These are phyloP conservation scores for Earliella scabrosa DNA, from an alignment of 1,284 basidiomycete species.

Conservation along the genomic window DNA sequence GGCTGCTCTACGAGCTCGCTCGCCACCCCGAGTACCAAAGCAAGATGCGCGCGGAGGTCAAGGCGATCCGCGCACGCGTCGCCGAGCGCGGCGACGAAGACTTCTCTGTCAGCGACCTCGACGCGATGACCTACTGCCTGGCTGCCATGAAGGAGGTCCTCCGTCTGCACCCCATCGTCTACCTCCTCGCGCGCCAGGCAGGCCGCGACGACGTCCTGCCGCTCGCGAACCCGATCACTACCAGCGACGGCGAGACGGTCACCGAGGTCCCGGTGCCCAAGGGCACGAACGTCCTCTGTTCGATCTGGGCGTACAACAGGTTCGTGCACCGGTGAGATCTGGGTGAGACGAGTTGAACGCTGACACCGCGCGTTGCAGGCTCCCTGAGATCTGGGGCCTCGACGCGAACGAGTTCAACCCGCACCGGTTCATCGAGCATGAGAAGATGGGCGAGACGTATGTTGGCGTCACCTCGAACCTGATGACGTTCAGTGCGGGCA, in stretches of 20 bases:
- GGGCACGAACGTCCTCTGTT: conserved; percentile 38
- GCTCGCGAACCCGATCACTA: conserved; percentile 32
- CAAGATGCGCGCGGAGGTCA: conserved; percentile 46
- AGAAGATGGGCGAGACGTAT: conserved; percentile 46
- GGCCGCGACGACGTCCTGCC: conserved; percentile 39
- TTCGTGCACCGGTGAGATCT: too few species aligned
- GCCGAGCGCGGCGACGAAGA: conserved; percentile 42
- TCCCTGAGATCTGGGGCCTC: conserved; percentile 52
- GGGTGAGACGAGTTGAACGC: too few species aligned
- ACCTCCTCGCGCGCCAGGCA: conserved; percentile 28
- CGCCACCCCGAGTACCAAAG: conserved; percentile 43
- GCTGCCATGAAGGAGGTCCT: conserved; percentile 53
- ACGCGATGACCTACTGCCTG: conserved; percentile 53
- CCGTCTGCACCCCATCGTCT: conserved; percentile 35
- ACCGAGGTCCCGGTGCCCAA: conserved; percentile 39
- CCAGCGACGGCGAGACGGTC: conserved; percentile 34
- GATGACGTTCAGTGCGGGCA: conserved; percentile 35
- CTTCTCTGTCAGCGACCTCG: conserved; percentile 50
- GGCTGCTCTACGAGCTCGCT: conserved; percentile 47
- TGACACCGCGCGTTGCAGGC: conserved; percentile 18
- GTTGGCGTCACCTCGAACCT: conserved; percentile 56
- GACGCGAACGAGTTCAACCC: conserved; percentile 62
- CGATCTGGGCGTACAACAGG: conserved; percentile 44
- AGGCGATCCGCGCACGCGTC: conserved; percentile 36
- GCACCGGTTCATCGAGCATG: conserved; percentile 50